Percentiles rank a stretch among this genome's conserved stretches.
phyloP scores from a whole-genome alignment of 805 yeast genomes.

The Barnettozyma sp. region DNA sequence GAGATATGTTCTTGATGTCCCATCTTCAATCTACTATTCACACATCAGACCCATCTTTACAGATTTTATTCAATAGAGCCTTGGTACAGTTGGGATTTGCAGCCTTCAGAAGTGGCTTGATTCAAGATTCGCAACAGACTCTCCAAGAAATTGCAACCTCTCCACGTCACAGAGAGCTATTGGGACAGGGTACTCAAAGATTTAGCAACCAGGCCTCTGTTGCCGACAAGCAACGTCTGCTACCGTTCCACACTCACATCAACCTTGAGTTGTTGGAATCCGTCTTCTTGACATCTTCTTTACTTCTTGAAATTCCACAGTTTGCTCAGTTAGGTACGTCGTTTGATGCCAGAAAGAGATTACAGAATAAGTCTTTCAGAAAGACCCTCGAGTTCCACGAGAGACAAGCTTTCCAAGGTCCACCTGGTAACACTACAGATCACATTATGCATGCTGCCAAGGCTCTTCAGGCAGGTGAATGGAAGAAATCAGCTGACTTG shows the following conservation, averaged over 20 bases:
- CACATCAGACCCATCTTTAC: slow-evolving; percentile 77
- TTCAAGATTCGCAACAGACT: slow-evolving; percentile 79
- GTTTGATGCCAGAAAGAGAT: slow-evolving; percentile 53
- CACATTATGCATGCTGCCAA: slow-evolving; percentile 88
- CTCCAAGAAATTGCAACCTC: slow-evolving; percentile 84
- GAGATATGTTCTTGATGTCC: slow-evolving; percentile 81
- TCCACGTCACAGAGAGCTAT: slow-evolving; percentile 79
- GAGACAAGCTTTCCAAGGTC: slow-evolving; percentile 92
- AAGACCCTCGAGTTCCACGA: slow-evolving; percentile 88
- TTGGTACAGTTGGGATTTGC: slow-evolving; percentile 92
- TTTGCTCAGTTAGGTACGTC: slow-evolving; percentile 63
- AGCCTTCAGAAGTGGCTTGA: slow-evolving; percentile 86
- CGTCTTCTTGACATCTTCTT: slow-evolving; percentile 83
- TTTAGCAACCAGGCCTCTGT: slow-evolving; percentile 46
- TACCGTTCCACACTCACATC: slow-evolving; percentile 98
- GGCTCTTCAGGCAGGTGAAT: slow-evolving; percentile 81
- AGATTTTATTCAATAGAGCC: slow-evolving; percentile 91
- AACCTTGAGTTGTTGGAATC: slow-evolving; percentile 92
- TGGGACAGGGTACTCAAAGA: slow-evolving; percentile 85
- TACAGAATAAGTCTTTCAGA: slow-evolving; percentile 77
- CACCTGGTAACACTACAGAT: slow-evolving; percentile 95
- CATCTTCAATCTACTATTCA: slow-evolving; percentile 80
- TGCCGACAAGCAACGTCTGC: slow-evolving; percentile 69
- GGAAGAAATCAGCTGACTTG: slow-evolving; percentile 70
- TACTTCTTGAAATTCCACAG: slow-evolving; percentile 87